Base-by-base conservation (phyloP, 108 stramenopile genomes). In the Craspedostauros australis region DNA sequence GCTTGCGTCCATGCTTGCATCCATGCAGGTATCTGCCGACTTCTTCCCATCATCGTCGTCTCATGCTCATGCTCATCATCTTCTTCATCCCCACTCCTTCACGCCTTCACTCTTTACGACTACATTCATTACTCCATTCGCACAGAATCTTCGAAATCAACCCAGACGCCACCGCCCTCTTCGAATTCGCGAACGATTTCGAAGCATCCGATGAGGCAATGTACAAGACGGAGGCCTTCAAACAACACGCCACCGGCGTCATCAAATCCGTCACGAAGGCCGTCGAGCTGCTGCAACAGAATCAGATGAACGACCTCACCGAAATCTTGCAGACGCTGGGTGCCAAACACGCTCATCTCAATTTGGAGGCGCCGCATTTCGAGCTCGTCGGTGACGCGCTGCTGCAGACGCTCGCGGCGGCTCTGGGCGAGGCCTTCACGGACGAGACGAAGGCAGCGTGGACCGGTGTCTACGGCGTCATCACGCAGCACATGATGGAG, bases 381-480 rank as follows among this genome's bases (percentile, higher is more conserved):
- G 52, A 36, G 27, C 9, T 56, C 1, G 54, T 64, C 4, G 62
- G 62, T 31, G n/a, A 31, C 5, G 53, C 62, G 1, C 29, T 64
- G 22, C 30, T 64, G 2, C n/a, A 43, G 19, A 64, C 62, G 22
- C 32, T 64, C 16, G 41, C 30, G 7, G 14, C 44, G n/a, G 62
- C 45, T 18, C 36, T 64, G 44, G 62, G 62, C 1, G 62, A 55
- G 24, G 14, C 27, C 1, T 64, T 55, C 46, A 64, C 53, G 11
- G 11, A 6, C 14, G 62, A 64, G 31, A 34, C 56, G 4, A 56
- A 64, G 54, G 46, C 12, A 6, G 53, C 62, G 22, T 64, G 62
- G 62, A 24, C 26, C 1, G 19, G 9, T 5, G 18, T 54, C 16
- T 54, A 54, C 27, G 53, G 40, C 18, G 23, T 40, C 5, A 41